Evolutionary conservation across 768 basidiomycete species (phyloP), one percentile per base, ranked within the genome.

Genomic region (Suillus spraguei): DNA sequence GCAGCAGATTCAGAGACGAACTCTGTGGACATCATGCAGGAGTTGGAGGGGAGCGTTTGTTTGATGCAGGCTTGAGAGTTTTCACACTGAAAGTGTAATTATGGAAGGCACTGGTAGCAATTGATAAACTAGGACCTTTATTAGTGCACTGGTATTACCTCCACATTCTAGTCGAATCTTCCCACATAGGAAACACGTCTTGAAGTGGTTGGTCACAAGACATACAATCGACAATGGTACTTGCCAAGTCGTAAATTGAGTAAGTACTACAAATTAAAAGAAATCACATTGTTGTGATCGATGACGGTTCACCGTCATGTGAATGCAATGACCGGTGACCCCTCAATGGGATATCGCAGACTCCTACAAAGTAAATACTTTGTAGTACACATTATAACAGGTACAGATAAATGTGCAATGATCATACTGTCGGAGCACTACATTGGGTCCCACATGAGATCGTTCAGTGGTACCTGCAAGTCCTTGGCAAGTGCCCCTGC

Each of bases 391-490:
- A 52, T 17, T 53, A 28, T 50, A 8, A 28, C 7, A 28, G 8
- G 32, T 11, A 11, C 10, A 10, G 11, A 33, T n/a, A 35, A 52
- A 35, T 13, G 11, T 14, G 9, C 17, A 20, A 3, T 33, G 17
- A 32, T 11, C 52, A n/a, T 32, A 17, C 9, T 10, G 17, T 33
- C 50, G 28, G 11, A 42, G 14, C 16, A 16, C 70, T 9, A 73
- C 14, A 60, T 60, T 0, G 83, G 80, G 68, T 92, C 90, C 87
- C 90, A 93, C 67, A 93, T 73, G 41, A 91, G 67, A 66, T 92
- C 90, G 63, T 85, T 80, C 52, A 93, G 63, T 1, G 82, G 76
- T 14, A 94, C 79, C 1, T 83, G 80, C 20, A 92, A 67, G 41
- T 90, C 82, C 54, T 83, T 83, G 17, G 90, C 87, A 9, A 92